Percentiles rank a stretch among this genome's conserved stretches.
Evolutionary conservation across 164 flowering plant genomes (phyloP).

Genomic region (Chimonanthus salicifolius): DNA sequence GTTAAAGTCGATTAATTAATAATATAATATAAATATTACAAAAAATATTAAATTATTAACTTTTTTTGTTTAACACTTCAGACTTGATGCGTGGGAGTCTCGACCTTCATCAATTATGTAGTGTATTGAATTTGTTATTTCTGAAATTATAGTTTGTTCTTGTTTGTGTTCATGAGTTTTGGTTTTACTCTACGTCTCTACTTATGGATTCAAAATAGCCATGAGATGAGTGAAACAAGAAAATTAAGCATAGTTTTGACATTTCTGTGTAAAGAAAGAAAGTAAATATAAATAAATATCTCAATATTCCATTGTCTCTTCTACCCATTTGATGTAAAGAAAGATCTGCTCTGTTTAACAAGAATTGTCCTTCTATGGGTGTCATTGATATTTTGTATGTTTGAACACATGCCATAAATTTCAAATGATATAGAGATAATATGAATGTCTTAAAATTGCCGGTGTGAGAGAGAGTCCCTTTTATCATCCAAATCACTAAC

Average conservation of each 20-base stretch:
- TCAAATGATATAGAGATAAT: too few relatives aligned
- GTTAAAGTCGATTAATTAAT: too few relatives aligned
- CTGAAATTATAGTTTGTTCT: neutral
- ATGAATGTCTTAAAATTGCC: too few relatives aligned
- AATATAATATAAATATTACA: too few relatives aligned
- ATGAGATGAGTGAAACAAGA: neutral
- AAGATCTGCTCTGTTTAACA: too few relatives aligned
- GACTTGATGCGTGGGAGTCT: slow-evolving; percentile 79
- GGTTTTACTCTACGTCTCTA: neutral
- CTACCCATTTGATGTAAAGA: neutral
- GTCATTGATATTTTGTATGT: too few relatives aligned
- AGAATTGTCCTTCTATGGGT: too few relatives aligned
- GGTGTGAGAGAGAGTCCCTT: too few relatives aligned
- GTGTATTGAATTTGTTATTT: neutral
- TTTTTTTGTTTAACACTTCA: too few relatives aligned
- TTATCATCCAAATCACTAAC: too few relatives aligned
- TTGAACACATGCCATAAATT: too few relatives aligned
- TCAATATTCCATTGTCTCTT: neutral
- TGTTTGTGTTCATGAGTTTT: neutral
- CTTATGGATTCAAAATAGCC: neutral
- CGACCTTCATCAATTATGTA: slow-evolving; percentile 44
- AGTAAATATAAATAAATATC: neutral
- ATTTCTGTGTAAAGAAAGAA: neutral
- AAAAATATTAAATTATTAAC: too few relatives aligned
- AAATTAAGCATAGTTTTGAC: neutral